Base-by-base conservation (phyloP, 768 basidiomycete genomes). In the Nidularia pulvinata region DNA sequence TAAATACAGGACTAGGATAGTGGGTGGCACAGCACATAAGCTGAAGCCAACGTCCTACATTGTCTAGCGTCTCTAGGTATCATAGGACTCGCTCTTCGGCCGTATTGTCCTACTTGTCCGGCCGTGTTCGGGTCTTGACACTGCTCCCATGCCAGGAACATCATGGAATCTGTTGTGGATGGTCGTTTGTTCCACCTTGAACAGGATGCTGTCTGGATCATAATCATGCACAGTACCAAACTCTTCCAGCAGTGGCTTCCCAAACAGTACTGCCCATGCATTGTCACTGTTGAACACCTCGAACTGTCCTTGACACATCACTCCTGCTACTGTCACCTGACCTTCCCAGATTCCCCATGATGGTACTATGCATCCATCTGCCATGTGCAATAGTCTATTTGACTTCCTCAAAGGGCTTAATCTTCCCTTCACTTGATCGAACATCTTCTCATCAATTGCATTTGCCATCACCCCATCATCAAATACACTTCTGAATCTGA, bases 401-500 rank as follows among this genome's bases (percentile, higher is more conserved):
- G 70, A 72, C 4, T 37, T 51, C 4, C 32, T 6, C 14, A 52
- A 50, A 0, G 14, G 5, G 7, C 58, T 46, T 5, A 71, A 22
- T n/a, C 53, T n/a, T 6, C 53, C 46, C 14, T 52, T 43, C 14
- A 60, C 43, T n/a, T 22, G 36, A 10, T 49, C 37, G 55, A 56
- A 69, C 5, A 64, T 46, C 7, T 4, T 36, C 22, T 5, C 22
- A 22, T 63, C 60, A 44, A 73, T 64, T 4, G 62, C 66, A 25
- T 57, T 64, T 0, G 65, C 58, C 67, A 69, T 59, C 2, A 69
- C 67, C 0, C 72, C 68, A 30, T 68, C 67, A 43, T 72, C 69
- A 25, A 66, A 62, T 9, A 65, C 30, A 9, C 52, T 58, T 6
- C 54, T 35, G 6, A 59, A 44, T 13, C 55, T 13, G 42, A 65